Evolutionary conservation across 441 rosid genomes (phyloP), one percentile per base, ranked within the genome.

Genomic region (Mallotus repandus): DNA sequence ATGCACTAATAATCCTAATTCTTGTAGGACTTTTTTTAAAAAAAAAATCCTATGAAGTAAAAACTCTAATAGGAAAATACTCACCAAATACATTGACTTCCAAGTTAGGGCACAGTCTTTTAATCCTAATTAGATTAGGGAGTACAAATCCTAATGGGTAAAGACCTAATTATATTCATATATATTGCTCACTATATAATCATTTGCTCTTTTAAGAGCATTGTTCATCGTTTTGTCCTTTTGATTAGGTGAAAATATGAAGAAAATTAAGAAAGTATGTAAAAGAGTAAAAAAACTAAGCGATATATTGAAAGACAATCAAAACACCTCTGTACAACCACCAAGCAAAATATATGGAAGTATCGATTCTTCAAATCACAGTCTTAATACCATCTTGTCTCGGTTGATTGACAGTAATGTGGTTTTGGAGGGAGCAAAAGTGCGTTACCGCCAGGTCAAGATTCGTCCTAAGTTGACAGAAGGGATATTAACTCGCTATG

Each of bases 401-500:
- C 78, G 71, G 78, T 67, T 86, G 79, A 81, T 87, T 8, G 89
- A 86, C 15, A 82, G 76, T 58, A 68, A 82, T 13, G 79, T 63
- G 35, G 72, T 86, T 12, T 16, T 70, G 68, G 90, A 84, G 29
- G 85, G 88, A 78, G 86, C 74, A 35, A 84, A 78, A 73, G 88
- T 91, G 62, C 74, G 58, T 49, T 91, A 81, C 69, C 63, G 68
- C 43, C 53, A 60, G 65, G 76, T 80, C 70, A 77, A 70, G 77
- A 81, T 68, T 13, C 25, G 52, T 13, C 56, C 63, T 63, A 71
- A 70, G 66, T 77, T 75, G 67, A 82, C 78, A 63, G 82, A 80
- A 60, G 98, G 97, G 46, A 79, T 75, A 61, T 72, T 88, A 72
- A 85, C 87, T 62, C 86, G 81, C 67, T 77, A 77, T 7, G 98